Evolutionary conservation across 208 protist species (phyloP), one percentile per base, ranked within the genome.

Genomic region (Wallacemonas sp.): DNA sequence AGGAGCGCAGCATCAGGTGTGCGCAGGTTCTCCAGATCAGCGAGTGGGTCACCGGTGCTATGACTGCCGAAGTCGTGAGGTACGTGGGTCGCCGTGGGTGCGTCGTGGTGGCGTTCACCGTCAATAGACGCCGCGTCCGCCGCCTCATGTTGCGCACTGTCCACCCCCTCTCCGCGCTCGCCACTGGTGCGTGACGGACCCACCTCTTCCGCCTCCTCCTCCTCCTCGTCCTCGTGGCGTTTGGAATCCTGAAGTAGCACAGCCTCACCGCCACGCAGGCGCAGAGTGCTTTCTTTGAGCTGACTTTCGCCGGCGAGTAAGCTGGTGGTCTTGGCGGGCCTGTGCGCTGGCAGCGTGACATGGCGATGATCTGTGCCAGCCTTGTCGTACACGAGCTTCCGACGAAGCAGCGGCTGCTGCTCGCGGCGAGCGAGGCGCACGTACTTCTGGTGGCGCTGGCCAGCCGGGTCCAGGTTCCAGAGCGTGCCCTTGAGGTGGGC

Each of bases 291-390:
- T 53, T 69, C 42, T 45, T 58, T 54, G 44, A 38, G 27, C 30
- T 34, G 41, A 10, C 53, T 38, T 45, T 68, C 21, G 2, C 34
- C 48, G 8, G 21, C 10, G 22, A 36, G 27, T 6, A 45, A 19
- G n/a, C n/a, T n/a, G n/a, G n/a, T n/a, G 6, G n/a, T 10, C 37
- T 45, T 45, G 37, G n/a, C 3, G 8, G 36, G 37, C 10, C 24
- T 27, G 54, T 45, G 37, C 36, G 36, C 54, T 6, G 36, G 19
- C 36, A 36, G 52, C 30, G 64, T 76, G 10, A 81, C 79, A 45
- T 77, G 76, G 68, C 71, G 76, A 74, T 95, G 87, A 50, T 85
- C 74, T 0, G 84, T 95, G 45, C 86, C 88, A 30, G 89, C 73
- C 5, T 58, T 58, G 62, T 92, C 81, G 39, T 76, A 76, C 24